These are phyloP conservation scores for Trypanosoma rangeli DNA, from an alignment of 208 protist genomes.

Conservation along the genomic window DNA sequence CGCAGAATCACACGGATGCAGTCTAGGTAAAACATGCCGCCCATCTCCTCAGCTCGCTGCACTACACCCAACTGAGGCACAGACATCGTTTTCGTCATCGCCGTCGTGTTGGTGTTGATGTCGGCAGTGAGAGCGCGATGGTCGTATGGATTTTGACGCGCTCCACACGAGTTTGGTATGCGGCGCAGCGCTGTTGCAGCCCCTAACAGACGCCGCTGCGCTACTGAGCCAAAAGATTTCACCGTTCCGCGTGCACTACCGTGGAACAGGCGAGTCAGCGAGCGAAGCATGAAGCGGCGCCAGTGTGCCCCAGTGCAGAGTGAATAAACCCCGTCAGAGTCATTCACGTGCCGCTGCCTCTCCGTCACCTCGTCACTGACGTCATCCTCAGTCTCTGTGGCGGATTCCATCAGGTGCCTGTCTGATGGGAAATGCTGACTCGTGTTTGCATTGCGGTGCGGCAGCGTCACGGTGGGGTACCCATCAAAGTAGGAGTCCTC, in stretches of 20 bases:
- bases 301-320: conserved; percentile 33
- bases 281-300: conserved; percentile 37
- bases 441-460: background rate
- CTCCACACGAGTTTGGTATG: conserved; percentile 1
- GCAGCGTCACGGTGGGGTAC: conserved; percentile 28
- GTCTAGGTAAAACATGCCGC: conserved; percentile 46
- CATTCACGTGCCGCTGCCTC: background rate
- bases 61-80: conserved; percentile 27
- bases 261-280: conserved; percentile 31
- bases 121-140: background rate
- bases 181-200: conserved; percentile 7
- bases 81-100: background rate
- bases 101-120: background rate
- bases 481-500: conserved; percentile 33
- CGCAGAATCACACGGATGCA: conserved; percentile 55
- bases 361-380: conserved; percentile 8
- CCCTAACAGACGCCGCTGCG: conserved; percentile 1
- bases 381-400: conserved; percentile 9
- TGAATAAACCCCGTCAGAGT: background rate
- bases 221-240: background rate
- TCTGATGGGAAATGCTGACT: background rate
- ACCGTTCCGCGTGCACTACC: conserved; percentile 9
- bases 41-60: conserved; percentile 36
- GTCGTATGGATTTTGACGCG: background rate
- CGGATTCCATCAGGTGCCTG: background rate